A percentile compares a stretch with the other conserved stretches of the same genome.
phyloP scores from a whole-genome alignment of 1,284 basidiomycete genomes.

The Amylostereum areolatum region DNA sequence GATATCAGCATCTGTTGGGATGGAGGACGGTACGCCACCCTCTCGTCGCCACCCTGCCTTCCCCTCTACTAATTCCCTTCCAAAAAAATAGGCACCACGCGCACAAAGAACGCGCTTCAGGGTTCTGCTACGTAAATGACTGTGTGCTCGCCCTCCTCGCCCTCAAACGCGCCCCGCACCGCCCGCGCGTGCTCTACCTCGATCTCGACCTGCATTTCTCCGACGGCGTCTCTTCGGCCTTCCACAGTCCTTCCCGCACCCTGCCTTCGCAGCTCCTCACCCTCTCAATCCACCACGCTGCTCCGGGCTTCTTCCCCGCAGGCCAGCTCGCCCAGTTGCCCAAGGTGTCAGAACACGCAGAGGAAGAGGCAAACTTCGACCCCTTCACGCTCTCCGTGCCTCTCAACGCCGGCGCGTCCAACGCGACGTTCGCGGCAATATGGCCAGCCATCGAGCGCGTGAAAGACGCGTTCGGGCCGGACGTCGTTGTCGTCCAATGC shows the following conservation, averaged over 20 bases:
- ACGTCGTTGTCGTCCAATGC: constrained; percentile 80
- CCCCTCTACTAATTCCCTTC: neutral
- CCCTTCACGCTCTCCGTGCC: constrained; percentile 78
- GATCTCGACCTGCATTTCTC: constrained; percentile 92
- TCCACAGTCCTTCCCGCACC: constrained; percentile 36
- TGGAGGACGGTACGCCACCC: constrained; percentile 57
- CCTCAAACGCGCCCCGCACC: constrained; percentile 37
- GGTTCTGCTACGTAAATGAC: constrained; percentile 94
- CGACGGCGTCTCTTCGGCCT: constrained; percentile 82
- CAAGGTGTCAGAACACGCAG: constrained; percentile 23
- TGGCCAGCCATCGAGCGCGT: constrained; percentile 63
- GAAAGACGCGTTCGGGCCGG: constrained; percentile 61
- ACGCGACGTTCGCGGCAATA: constrained; percentile 52
- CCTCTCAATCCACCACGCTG: constrained; percentile 77
- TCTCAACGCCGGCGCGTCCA: constrained; percentile 60
- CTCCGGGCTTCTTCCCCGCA: constrained; percentile 78
- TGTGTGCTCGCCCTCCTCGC: constrained; percentile 74
- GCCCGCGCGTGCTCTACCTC: constrained; percentile 75
- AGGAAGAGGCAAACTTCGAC: constrained; percentile 32
- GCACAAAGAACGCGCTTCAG: constrained; percentile 68
- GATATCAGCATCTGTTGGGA: constrained; percentile 81
- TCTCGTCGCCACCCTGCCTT: neutral
- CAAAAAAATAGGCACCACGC: constrained; percentile 60
- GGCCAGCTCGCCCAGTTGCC: constrained; percentile 42
- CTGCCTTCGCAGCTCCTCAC: constrained; percentile 60